Evolutionary conservation across 306 rosid genomes (phyloP).

Genomic region (Boehmeria nivea): DNA sequence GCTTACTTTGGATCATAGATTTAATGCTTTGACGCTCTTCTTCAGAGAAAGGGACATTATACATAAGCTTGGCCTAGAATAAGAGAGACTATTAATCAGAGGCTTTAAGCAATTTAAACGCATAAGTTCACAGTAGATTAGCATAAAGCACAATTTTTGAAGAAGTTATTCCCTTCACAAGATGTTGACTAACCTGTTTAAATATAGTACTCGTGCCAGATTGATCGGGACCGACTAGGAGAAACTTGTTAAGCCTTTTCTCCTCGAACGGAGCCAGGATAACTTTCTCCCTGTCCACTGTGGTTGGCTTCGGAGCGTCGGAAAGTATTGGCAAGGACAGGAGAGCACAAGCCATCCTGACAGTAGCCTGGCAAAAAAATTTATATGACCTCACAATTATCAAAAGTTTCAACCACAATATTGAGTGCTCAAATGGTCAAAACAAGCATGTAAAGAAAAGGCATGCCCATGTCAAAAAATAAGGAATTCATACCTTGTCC

Average conservation of each 20-base stretch:
- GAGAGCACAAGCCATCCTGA: constrained; percentile 44
- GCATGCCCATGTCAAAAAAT: neutral
- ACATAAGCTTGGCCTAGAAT: constrained; percentile 57
- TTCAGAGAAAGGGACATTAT: constrained; percentile 51
- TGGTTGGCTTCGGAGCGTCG: constrained; percentile 7
- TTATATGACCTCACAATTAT: constrained; percentile 2
- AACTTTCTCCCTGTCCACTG: constrained; percentile 12
- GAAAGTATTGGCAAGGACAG: constrained; percentile 59
- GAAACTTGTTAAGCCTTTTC: constrained; percentile 37
- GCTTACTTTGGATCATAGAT: constrained; percentile 52
- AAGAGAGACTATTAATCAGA: neutral
- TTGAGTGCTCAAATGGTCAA: neutral
- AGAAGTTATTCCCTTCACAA: neutral
- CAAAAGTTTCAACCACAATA: neutral
- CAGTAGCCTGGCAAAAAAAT: constrained; percentile 28
- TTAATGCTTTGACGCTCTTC: constrained; percentile 53
- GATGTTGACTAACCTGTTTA: constrained; percentile 53
- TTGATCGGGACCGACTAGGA: constrained; percentile 58
- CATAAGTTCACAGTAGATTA: neutral
- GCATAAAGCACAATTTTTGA: neutral
- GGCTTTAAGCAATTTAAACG: neutral
- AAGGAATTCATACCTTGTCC: constrained; percentile 57
- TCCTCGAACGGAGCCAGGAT: constrained; percentile 1
- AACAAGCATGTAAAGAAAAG: constrained; percentile 6
- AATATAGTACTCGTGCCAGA: constrained; percentile 76